Conservation (phyloP, 2,329 filamentous ascomycete genomes). For the Tolypocladium nubicola region DNA sequence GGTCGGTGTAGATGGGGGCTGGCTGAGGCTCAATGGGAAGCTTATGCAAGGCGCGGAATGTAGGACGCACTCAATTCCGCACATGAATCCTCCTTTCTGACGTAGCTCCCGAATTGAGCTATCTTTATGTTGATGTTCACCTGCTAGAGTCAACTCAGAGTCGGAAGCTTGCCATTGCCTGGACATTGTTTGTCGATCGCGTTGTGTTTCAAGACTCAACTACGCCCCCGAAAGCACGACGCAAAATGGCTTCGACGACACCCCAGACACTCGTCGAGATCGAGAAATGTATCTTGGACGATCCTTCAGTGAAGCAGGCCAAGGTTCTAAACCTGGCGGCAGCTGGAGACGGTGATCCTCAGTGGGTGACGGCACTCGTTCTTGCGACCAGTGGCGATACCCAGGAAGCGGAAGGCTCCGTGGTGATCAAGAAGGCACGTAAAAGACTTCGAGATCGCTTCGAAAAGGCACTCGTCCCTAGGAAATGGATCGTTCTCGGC, state of each 20-base stretch:
- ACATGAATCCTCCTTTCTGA: no score
- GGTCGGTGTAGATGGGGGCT: no score
- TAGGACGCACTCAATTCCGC: no score
- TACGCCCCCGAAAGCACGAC: not conserved
- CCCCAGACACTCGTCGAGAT: not conserved
- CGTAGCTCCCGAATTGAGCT: no score
- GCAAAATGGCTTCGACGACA: not conserved
- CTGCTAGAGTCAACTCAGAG: no score
- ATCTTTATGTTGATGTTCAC: no score
- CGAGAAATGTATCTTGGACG: not conserved
- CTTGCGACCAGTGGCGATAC: not conserved
- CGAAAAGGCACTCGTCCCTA: not conserved
- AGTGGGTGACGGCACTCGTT: not conserved
- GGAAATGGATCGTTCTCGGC: not conserved
- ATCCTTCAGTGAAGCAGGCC: not conserved
- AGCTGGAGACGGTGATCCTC: not conserved
- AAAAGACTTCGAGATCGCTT: not conserved
- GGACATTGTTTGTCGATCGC: no score
- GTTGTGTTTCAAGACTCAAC: not conserved
- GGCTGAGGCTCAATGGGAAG: no score
- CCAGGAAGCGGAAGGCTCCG: not conserved
- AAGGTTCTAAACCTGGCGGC: not conserved
- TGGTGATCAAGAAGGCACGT: not conserved
- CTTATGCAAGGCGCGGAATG: no score
- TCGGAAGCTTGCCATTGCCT: no score